Percentiles rank a stretch among this genome's conserved stretches.
phyloP scores from a whole-genome alignment of 176 grass and related monocot species.

The Microstegium vimineum region DNA sequence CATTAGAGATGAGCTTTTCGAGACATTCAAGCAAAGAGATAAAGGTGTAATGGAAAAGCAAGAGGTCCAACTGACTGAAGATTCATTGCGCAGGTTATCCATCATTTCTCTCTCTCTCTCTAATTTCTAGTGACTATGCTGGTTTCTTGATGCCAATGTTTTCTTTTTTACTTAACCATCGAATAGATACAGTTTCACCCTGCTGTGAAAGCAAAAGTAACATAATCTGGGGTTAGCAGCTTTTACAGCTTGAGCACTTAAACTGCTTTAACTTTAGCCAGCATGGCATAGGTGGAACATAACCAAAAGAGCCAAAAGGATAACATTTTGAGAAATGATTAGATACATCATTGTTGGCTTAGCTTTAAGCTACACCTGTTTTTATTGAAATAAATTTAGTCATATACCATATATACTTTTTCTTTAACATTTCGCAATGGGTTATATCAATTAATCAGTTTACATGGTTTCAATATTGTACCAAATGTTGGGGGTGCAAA shows the following conservation, averaged over 20 bases:
- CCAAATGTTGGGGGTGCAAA: too few species aligned
- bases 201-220: not conserved
- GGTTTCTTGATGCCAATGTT: constrained; percentile 2
- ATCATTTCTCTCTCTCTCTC: not conserved
- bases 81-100: constrained; percentile 78
- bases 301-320: not conserved
- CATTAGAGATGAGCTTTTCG: constrained; percentile 92
- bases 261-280: not conserved
- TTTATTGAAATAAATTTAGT: constrained; percentile 7
- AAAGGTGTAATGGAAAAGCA: constrained; percentile 80
- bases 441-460: not conserved
- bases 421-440: not conserved
- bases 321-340: not conserved
- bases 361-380: constrained; percentile 13
- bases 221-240: not conserved
- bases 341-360: not conserved
- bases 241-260: not conserved
- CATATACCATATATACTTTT: not conserved
- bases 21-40: constrained; percentile 90
- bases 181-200: not conserved
- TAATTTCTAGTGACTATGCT: not conserved
- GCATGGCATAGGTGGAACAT: not conserved
- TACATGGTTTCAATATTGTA: not conserved
- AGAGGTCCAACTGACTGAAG: constrained; percentile 80
- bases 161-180: not conserved